phyloP scores from a whole-genome alignment of 345 rosid species.

The Gossypium ekmanianum region DNA sequence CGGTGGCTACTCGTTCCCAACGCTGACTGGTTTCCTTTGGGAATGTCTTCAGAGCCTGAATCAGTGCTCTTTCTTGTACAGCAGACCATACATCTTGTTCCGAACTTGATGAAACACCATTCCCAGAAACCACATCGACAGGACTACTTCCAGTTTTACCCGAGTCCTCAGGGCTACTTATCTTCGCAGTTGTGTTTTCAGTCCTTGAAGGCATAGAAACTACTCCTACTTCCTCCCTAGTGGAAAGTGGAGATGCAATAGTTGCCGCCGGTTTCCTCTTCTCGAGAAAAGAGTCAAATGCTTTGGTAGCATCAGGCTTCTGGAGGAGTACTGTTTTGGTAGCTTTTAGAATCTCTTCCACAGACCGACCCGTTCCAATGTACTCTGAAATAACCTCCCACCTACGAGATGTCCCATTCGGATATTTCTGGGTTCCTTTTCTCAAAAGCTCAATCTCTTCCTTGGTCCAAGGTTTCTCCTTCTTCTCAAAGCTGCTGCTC shows the following conservation, averaged over 20 bases:
- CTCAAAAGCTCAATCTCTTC: slow-evolving; percentile 91
- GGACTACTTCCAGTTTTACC: slow-evolving; percentile 33
- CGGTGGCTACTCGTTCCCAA: slow-evolving; percentile 97
- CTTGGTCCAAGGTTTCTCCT: slow-evolving; percentile 78
- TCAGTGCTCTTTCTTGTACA: slow-evolving; percentile 89
- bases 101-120: slow-evolving; percentile 49
- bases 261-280: slow-evolving; percentile 74
- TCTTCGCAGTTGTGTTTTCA: slow-evolving; percentile 26
- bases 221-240: slow-evolving; percentile 65
- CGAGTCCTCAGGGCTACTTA: slow-evolving; percentile 27
- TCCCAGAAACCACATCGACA: slow-evolving; percentile 28
- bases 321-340: slow-evolving; percentile 94
- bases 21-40: slow-evolving; percentile 88
- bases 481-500: slow-evolving; percentile 48
- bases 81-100: slow-evolving; percentile 87
- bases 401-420: slow-evolving; percentile 92
- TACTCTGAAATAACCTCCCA: slow-evolving; percentile 98
- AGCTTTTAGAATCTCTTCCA: slow-evolving; percentile 92
- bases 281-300: slow-evolving; percentile 95
- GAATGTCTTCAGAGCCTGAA: slow-evolving; percentile 94
- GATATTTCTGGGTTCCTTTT: slow-evolving; percentile 83
- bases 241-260: slow-evolving; percentile 83
- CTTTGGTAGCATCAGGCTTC: slow-evolving; percentile 85
- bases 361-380: slow-evolving; percentile 89
- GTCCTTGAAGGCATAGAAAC: slow-evolving; percentile 25